Percentiles rank a stretch among this genome's conserved stretches.
Conservation (phyloP, 805 yeast genomes). For the Candida sonorensis region DNA sequence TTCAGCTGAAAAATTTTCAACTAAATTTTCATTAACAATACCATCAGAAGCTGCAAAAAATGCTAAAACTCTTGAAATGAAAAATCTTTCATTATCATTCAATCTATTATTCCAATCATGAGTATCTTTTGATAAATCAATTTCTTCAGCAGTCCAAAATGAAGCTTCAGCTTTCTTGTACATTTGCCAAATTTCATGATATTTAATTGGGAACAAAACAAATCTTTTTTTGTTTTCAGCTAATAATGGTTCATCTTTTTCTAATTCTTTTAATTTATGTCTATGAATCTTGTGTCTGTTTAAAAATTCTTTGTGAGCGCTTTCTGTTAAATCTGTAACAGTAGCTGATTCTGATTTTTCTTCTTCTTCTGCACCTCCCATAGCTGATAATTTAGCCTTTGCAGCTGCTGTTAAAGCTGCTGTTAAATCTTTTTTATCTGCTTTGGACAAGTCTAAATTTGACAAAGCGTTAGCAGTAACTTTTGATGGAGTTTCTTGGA, state of each 20-base stretch:
- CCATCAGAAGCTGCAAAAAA: conserved; percentile 99
- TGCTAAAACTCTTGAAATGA: conserved; percentile 88
- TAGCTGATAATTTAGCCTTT: conserved; percentile 26
- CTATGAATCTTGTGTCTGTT: conserved; percentile 62
- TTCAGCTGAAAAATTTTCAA: conserved; percentile 95
- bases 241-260: conserved; percentile 85
- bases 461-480: conserved; percentile 51
- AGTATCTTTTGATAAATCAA: conserved; percentile 86
- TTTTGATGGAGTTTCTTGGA: conserved; percentile 68
- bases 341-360: conserved; percentile 7
- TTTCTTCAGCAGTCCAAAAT: conserved; percentile 99
- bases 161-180: conserved; percentile 99
- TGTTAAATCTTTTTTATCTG: conserved; percentile 35
- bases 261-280: conserved; percentile 63
- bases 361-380: conserved; percentile 10
- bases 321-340: no score
- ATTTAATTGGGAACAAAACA: conserved; percentile 92
- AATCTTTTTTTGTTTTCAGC: conserved; percentile 81
- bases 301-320: conserved; percentile 55
- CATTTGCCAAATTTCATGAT: conserved; percentile 98
- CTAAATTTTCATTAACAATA: conserved; percentile 94
- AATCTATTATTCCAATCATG: conserved; percentile 89
- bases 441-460: conserved; percentile 39
- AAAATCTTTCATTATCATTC: conserved; percentile 88
- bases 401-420: conserved; percentile 35